Base-by-base conservation (phyloP, 2,329 filamentous ascomycete species). In the Colletotrichum viniferum region DNA sequence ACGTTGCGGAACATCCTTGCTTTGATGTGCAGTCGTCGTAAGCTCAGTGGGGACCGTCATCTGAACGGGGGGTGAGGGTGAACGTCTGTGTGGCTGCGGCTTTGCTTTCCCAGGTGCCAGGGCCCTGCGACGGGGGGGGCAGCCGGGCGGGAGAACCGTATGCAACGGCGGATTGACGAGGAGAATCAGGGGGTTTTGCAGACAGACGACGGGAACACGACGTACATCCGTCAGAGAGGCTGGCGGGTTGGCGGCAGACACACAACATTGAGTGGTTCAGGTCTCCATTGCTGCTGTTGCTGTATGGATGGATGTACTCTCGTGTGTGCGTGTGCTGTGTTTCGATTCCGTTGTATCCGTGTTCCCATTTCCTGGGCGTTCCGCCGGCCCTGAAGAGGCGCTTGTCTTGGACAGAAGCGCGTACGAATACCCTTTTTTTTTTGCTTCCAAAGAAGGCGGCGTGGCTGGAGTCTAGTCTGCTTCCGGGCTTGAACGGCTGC, bases 1-100 rank as follows among this genome's bases (percentile, higher is more conserved):
- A 34, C 61, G 34, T 52, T 65, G 69, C 63, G 21, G 43, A 43
- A 24, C 73, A 75, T 75, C 73, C 73, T 73, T 75, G 73, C 73
- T 73, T 58, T 60, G 73, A 74, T 75, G 73, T 73, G 69, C 73
- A 75, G 73, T 75, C 73, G 73, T 75, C 73, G 73, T 75, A 43
- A 75, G 73, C 73, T 75, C 69, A 16, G 70, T 73, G 69, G 73
- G 48, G 73, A 68, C 73, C n/a, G 69, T 68, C 73, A 73, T 75
- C 72, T 71, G 72, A 43, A 71, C 38, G 48, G 71, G 65, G 71
- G 21, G 28, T 36, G 32, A 26, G 12, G n/a, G 61, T 58, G 30
- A 66, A 30, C n/a, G 58, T 61, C 55, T 65, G 65, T 74, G 67
- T 70, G 71, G 71, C 66, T 66, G 36, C 56, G 30, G 58, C 28